A percentile compares a stretch with the other conserved stretches of the same genome.
Evolutionary conservation across 2,329 filamentous ascomycete genomes (phyloP).

Genomic region (Cladosporium sp.): DNA sequence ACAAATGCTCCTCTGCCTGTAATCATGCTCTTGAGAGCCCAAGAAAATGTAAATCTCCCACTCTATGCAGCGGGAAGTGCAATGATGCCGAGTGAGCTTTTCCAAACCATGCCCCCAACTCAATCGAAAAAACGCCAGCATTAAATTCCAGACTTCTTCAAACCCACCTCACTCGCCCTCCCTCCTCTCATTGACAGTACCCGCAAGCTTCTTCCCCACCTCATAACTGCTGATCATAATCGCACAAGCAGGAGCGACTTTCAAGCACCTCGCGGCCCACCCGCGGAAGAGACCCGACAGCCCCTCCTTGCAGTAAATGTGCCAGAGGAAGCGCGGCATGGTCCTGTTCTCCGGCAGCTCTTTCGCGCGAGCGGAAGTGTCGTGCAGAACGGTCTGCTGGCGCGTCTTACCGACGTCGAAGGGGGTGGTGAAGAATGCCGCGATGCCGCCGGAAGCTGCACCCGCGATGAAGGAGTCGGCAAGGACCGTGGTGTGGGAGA

Average conservation of each 20-base stretch:
- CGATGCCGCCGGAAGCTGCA: constrained; percentile 74
- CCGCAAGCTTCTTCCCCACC: constrained; percentile 84
- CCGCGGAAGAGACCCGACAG: constrained; percentile 78
- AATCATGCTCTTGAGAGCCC: too few relatives aligned
- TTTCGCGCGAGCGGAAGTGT: constrained; percentile 37
- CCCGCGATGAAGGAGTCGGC: constrained; percentile 87
- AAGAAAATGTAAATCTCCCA: too few relatives aligned
- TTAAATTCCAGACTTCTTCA: too few relatives aligned
- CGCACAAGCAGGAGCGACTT: constrained; percentile 92
- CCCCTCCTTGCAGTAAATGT: constrained; percentile 87
- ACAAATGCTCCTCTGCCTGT: too few relatives aligned
- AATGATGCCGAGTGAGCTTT: too few relatives aligned
- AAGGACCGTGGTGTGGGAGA: constrained; percentile 74
- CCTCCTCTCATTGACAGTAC: constrained; percentile 63
- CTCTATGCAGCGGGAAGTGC: too few relatives aligned
- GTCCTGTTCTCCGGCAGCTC: constrained; percentile 65
- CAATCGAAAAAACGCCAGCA: too few relatives aligned
- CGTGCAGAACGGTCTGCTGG: constrained; percentile 75
- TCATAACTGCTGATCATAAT: constrained; percentile 99
- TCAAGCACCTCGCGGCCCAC: constrained; percentile 86
- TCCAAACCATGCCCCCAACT: too few relatives aligned
- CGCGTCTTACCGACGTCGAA: constrained; percentile 98
- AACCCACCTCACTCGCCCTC: constrained; percentile 6
- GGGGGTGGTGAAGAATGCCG: constrained; percentile 84
- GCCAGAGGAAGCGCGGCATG: constrained; percentile 80